Conservation (phyloP, 2,329 filamentous ascomycete genomes). For the Alternaria sp. region DNA sequence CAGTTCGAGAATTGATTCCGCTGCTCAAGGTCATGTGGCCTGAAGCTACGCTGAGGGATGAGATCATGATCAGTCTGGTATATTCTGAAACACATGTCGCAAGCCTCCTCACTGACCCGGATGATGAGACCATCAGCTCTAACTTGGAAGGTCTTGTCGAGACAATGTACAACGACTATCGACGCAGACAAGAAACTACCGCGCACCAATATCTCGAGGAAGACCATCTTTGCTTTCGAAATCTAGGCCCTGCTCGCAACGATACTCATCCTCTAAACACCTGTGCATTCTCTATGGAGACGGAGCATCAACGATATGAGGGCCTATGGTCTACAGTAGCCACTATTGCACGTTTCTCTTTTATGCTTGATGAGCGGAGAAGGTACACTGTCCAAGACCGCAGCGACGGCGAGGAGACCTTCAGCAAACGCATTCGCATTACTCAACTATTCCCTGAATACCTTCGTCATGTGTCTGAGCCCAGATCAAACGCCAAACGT, state of each 20-base stretch:
- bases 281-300: slow-evolving; percentile 46
- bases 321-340: slow-evolving; percentile 50
- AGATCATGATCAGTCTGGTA: slow-evolving; percentile 75
- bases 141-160: slow-evolving; percentile 72
- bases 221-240: slow-evolving; percentile 70
- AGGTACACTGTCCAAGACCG: slow-evolving; percentile 23
- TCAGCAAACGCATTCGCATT: slow-evolving; percentile 50
- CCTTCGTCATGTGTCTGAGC: slow-evolving; percentile 48
- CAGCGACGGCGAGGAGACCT: slow-evolving; percentile 30
- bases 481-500: slow-evolving; percentile 50
- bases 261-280: slow-evolving; percentile 40
- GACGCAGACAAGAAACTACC: slow-evolving; percentile 67
- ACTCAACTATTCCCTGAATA: slow-evolving; percentile 52
- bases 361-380: slow-evolving; percentile 42
- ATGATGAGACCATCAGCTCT: slow-evolving; percentile 39
- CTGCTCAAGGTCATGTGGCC: slow-evolving; percentile 81
- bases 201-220: slow-evolving; percentile 66
- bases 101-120: slow-evolving; percentile 36
- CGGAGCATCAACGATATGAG: slow-evolving; percentile 39
- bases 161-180: slow-evolving; percentile 79
- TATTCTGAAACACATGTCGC: slow-evolving; percentile 59
- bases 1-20: slow-evolving; percentile 71
- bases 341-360: slow-evolving; percentile 51
- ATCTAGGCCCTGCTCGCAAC: slow-evolving; percentile 48
- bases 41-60: slow-evolving; percentile 69